A percentile compares a stretch with the other conserved stretches of the same genome.
Evolutionary conservation across 2,329 filamentous ascomycete species (phyloP).

Genomic region (Rutstroemia sp.): DNA sequence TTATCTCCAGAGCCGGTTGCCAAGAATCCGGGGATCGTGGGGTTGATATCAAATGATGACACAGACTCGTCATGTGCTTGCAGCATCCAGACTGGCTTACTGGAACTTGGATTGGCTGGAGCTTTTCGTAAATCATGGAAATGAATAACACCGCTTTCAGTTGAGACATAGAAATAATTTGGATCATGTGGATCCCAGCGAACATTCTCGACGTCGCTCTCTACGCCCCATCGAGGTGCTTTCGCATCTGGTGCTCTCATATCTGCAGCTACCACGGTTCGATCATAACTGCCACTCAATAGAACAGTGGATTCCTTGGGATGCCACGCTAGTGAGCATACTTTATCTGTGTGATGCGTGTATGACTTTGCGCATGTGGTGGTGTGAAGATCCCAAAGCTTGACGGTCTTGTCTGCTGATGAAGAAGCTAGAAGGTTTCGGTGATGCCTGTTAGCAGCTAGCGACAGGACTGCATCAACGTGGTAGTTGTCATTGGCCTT

Average conservation of each 20-base stretch:
- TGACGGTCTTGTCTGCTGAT: conserved; percentile 94
- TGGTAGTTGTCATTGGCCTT: conserved; percentile 90
- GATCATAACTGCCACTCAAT: conserved; percentile 89
- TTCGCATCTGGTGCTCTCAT: conserved; percentile 88
- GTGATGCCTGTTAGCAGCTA: conserved; percentile 88
- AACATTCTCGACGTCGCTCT: conserved; percentile 89
- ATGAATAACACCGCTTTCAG: conserved; percentile 85
- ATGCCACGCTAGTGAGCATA: conserved; percentile 94
- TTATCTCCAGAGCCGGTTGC: conserved; percentile 91
- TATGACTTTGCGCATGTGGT: conserved; percentile 93
- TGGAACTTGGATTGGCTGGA: conserved; percentile 62
- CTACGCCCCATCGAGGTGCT: conserved; percentile 81
- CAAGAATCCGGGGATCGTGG: conserved; percentile 82
- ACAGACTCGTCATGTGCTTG: conserved; percentile 93
- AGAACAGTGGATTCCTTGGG: conserved; percentile 78
- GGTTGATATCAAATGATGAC: conserved; percentile 89
- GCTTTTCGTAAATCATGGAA: conserved; percentile 81
- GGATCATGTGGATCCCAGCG: conserved; percentile 88
- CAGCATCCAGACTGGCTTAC: conserved; percentile 86
- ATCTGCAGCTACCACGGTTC: conserved; percentile 87
- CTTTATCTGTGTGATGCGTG: conserved; percentile 92
- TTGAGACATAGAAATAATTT: conserved; percentile 93
- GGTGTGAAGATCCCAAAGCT: conserved; percentile 94
- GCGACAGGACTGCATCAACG: conserved; percentile 84
- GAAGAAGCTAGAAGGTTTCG: conserved; percentile 90